phyloP scores from a whole-genome alignment of 495 filamentous ascomycete genomes.

The Tuber calosporum region DNA sequence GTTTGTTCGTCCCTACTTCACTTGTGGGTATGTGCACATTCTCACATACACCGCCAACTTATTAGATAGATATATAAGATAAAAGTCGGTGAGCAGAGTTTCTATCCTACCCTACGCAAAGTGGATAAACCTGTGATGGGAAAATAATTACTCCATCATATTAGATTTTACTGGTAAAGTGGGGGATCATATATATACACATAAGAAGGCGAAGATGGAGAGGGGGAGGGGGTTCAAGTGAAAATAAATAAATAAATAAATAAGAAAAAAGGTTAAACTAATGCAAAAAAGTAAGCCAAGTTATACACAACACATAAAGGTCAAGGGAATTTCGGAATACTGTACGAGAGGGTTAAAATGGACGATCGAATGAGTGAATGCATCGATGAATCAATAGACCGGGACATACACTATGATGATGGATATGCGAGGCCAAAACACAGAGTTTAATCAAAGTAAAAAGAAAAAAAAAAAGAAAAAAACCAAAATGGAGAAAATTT shows the following conservation, averaged over 20 bases:
- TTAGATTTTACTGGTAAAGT: no score
- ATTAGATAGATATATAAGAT: no score
- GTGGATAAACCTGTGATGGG: no score
- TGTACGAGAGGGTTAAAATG: neutral
- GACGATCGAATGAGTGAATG: no score
- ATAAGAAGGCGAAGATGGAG: no score
- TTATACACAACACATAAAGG: neutral
- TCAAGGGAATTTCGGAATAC: neutral
- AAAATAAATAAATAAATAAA: neutral
- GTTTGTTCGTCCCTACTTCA: no score
- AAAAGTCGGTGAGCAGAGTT: no score
- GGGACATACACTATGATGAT: neutral
- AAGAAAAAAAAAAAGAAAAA: constrained; percentile 15
- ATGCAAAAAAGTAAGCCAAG: neutral
- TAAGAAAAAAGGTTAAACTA: neutral
- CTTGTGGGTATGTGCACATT: no score
- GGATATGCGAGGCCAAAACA: neutral
- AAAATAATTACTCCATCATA: no score
- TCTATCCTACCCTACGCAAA: no score
- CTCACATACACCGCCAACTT: no score
- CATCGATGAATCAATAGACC: neutral
- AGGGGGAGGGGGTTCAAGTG: neutral
- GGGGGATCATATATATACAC: no score
- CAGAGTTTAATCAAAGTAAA: neutral
- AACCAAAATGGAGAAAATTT: neutral